Conservation (phyloP, 345 rosid genomes). For the Eutrema yunnanense region DNA sequence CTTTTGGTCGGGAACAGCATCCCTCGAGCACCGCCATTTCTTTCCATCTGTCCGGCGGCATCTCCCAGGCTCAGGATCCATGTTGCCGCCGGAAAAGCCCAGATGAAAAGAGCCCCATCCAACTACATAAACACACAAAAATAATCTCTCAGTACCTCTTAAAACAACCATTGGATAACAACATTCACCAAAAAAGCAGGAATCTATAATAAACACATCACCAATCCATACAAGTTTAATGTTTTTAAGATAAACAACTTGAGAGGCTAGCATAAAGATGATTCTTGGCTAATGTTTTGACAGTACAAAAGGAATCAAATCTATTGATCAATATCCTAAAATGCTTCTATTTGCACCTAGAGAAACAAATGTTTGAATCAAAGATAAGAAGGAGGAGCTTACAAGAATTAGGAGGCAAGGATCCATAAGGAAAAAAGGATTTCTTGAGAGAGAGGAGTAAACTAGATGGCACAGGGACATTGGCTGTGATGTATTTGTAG, state of each 20-base stretch:
- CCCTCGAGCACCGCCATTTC: conserved; percentile 99
- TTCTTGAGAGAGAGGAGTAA: conserved; percentile 74
- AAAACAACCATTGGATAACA: background rate
- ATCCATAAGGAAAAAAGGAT: conserved; percentile 53
- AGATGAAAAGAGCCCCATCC: conserved; percentile 80
- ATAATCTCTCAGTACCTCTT: background rate
- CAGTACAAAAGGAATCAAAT: background rate
- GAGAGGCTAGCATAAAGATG: background rate
- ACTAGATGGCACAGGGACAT: conserved; percentile 69
- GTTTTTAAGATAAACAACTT: background rate
- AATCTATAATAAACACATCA: background rate
- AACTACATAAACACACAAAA: conserved; percentile 30
- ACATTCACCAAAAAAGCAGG: background rate
- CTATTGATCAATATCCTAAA: background rate
- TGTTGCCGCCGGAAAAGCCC: conserved; percentile 67
- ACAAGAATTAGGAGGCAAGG: conserved; percentile 46
- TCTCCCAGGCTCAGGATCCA: conserved; percentile 94
- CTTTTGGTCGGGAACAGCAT: conserved; percentile 88
- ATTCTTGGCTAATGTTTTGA: background rate
- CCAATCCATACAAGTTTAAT: background rate
- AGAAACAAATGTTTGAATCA: background rate
- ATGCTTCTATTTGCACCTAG: background rate
- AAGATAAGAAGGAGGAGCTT: conserved; percentile 20
- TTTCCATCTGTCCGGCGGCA: conserved; percentile 98
- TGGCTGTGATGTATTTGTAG: conserved; percentile 73